Base-by-base conservation (phyloP, 129 eudicot genomes). In the Mikania micrantha region DNA sequence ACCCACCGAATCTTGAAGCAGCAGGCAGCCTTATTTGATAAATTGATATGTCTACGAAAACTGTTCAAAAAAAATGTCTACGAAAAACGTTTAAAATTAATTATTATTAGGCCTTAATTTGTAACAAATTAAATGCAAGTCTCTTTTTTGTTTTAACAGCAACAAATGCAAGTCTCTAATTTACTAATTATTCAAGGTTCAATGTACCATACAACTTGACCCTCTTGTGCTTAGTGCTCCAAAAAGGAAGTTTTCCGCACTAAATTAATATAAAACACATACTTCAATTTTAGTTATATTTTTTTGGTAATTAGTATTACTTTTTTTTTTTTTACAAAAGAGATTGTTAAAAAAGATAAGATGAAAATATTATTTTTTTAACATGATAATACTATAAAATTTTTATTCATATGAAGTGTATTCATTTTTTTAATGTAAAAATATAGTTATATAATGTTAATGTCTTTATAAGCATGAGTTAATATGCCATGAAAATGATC, bases 81-180 rank as follows among this genome's bases (percentile, higher is more conserved):
- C n/a, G 38, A 73, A 74, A 73, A 64, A n/a, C n/a, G 78, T 74
- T 50, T 2, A 52, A 15, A 27, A n/a, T n/a, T n/a, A n/a, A 74
- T 35, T 38, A 64, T 73, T 52, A 19, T 27, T 15, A 8, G 59
- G 57, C 29, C 54, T 38, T 52, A 63, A 64, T 24, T 64, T 74
- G 72, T 52, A 52, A 44, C 78, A 64, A 64, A 64, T 52, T 72
- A 64, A 64, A 64, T 52, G 77, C 34, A 49, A 73, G 11, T 73
- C 49, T 69, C 36, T 35, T 69, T 69, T 39, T 69, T 72, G 77
- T 24, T 40, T 62, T 34, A 35, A n/a, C n/a, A n/a, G n/a, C n/a
- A n/a, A n/a, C n/a, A n/a, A n/a, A n/a, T n/a, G n/a, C n/a, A n/a
- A n/a, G n/a, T n/a, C 70, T 62, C 77, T 21, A n/a, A n/a, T n/a